These are phyloP conservation scores for Primulina eburnea DNA, from an alignment of 257 asterid species.

Conservation along the genomic window DNA sequence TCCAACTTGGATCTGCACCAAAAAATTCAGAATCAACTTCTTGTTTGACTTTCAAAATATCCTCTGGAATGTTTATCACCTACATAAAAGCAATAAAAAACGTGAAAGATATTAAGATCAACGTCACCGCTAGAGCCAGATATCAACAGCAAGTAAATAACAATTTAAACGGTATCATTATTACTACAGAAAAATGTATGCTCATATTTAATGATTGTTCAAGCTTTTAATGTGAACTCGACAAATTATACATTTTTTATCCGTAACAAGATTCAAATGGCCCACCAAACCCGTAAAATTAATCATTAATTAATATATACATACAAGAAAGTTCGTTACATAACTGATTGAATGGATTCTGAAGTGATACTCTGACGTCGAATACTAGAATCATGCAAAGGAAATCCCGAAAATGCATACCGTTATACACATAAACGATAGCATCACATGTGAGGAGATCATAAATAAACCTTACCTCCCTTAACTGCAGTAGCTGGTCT, in stretches of 20 bases:
- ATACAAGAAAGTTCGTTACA: conserved; percentile 5
- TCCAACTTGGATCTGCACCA: conserved; percentile 50
- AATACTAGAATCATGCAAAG: neutral
- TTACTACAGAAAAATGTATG: neutral
- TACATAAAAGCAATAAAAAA: conserved; percentile 22
- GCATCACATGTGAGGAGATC: neutral
- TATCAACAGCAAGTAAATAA: neutral
- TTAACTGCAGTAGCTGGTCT: conserved; percentile 50
- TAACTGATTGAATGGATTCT: neutral
- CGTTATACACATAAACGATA: neutral
- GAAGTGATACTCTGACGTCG: neutral
- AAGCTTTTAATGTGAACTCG: neutral
- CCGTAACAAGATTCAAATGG: neutral
- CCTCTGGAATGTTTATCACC: conserved; percentile 43
- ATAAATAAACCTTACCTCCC: conserved; percentile 41
- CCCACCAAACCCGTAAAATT: neutral
- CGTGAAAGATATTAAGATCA: neutral
- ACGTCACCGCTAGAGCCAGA: neutral
- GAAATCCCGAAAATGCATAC: neutral
- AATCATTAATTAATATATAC: neutral
- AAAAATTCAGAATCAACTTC: conserved; percentile 59
- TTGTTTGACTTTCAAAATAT: conserved; percentile 43
- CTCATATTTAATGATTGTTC: neutral
- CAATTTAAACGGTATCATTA: neutral
- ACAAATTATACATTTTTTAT: neutral